Conservation (phyloP, 73 alveolate species). For the Paramecium octaurelia region DNA sequence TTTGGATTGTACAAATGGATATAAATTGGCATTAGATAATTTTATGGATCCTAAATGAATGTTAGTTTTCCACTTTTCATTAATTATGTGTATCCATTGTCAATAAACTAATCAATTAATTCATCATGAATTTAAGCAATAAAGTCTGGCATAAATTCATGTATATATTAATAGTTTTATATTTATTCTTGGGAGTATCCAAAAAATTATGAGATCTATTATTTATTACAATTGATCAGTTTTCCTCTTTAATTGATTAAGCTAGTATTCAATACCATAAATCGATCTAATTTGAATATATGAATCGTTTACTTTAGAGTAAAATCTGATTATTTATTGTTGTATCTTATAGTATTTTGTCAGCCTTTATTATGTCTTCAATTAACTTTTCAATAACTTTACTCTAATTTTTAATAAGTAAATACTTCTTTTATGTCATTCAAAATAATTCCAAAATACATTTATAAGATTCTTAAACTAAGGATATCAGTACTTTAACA, state of each 20-base stretch:
- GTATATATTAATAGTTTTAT: neutral
- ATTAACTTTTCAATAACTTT: neutral
- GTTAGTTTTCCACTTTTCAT: neutral
- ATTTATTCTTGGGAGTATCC: neutral
- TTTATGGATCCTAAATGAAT: neutral
- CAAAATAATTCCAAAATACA: neutral
- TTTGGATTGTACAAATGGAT: neutral
- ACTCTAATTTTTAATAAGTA: neutral
- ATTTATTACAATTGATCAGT: neutral
- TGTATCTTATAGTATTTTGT: neutral
- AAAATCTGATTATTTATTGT: neutral
- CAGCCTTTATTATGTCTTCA: neutral
- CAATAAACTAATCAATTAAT: constrained; percentile 7
- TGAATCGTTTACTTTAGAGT: neutral
- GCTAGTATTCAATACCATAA: neutral
- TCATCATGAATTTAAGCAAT: constrained; percentile 22
- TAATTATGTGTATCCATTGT: neutral
- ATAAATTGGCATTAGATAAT: neutral
- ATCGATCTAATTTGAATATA: neutral
- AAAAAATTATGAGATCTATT: neutral
- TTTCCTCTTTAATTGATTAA: neutral
- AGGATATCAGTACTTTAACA: neutral
- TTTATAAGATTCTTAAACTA: neutral
- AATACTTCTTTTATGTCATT: neutral
- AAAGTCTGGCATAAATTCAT: constrained; percentile 28